Evolutionary conservation across 1,284 basidiomycete genomes (phyloP), one percentile per base, ranked within the genome.

Genomic region (Apiotrichum porosum): DNA sequence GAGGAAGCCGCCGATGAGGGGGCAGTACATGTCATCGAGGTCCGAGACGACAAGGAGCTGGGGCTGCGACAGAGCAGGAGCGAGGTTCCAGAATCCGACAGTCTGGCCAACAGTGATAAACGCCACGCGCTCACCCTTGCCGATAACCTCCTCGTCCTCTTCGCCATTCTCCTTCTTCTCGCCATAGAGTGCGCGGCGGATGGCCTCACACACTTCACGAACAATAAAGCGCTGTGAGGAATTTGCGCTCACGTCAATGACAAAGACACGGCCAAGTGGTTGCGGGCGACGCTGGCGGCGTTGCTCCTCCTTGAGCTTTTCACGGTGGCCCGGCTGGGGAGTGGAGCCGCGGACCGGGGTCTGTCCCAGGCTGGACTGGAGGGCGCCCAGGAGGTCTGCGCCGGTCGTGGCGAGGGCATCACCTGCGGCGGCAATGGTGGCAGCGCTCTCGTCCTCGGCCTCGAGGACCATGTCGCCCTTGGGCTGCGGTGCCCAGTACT

Each of bases 1-100:
- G 51, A 97, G 86, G 37, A 95, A 77, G 1, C 85, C 86, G 12
- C 79, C 76, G 30, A 77, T 78, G 30, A 93, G 73, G 0, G 95
- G 95, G 3, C 89, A 74, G 69, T 94, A 98, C 23, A 92, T 84
- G 60, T 98, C 95, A 21, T 93, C 78, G 30, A 97, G 76, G 66
- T 98, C 95, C 1, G 87, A 77, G 6, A 97, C 82, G 35, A 98
- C 82, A 34, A 94, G 77, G 79, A 95, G 87, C 43, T 82, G 80
- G 1, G 84, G 80, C 53, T 78, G 74, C 51, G 82, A 79, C 30
- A 77, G 68, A 47, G 69, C 71, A 65, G 83, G 87, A 65, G 85
- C 83, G 51, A 98, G 76, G 66, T 94, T 85, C 73, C 91, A 92
- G 68, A 97, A 95, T 61, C 97, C 89, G 18, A 98, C 75, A 2